A percentile compares a stretch with the other conserved stretches of the same genome.
These are phyloP conservation scores for Schoenoplectus tabernaemontani DNA, from an alignment of 202 grass and related monocot genomes.

Conservation along the genomic window DNA sequence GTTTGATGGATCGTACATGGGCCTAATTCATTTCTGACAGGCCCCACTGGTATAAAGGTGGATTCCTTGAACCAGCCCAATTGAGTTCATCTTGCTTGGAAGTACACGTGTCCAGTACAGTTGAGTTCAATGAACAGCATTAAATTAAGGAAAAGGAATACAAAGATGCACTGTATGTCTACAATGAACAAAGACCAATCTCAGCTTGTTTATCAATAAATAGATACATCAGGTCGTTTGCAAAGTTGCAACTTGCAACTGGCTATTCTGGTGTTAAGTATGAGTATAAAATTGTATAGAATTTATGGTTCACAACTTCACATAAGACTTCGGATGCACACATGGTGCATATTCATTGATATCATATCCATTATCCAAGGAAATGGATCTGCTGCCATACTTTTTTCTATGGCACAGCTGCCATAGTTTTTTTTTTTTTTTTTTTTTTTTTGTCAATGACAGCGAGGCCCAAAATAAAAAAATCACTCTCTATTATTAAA, in stretches of 20 bases:
- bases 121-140: neutral
- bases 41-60: neutral
- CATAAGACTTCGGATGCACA: neutral
- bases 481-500: no score
- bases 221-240: no score
- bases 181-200: no score
- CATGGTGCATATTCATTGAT: neutral
- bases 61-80: constrained; percentile 5
- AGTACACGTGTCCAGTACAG: neutral
- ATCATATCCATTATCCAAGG: no score
- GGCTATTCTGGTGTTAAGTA: no score
- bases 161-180: neutral
- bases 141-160: neutral
- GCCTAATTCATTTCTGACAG: neutral
- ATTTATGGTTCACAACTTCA: neutral
- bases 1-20: neutral
- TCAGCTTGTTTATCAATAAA: no score
- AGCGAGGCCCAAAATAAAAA: no score
- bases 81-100: constrained; percentile 6
- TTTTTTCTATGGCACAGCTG: no score
- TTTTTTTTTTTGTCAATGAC: no score
- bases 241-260: no score
- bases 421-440: no score
- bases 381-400: no score
- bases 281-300: neutral